Evolutionary conservation across 1,284 basidiomycete species (phyloP), one percentile per base, ranked within the genome.

Genomic region (Marasmius tenuissimus): DNA sequence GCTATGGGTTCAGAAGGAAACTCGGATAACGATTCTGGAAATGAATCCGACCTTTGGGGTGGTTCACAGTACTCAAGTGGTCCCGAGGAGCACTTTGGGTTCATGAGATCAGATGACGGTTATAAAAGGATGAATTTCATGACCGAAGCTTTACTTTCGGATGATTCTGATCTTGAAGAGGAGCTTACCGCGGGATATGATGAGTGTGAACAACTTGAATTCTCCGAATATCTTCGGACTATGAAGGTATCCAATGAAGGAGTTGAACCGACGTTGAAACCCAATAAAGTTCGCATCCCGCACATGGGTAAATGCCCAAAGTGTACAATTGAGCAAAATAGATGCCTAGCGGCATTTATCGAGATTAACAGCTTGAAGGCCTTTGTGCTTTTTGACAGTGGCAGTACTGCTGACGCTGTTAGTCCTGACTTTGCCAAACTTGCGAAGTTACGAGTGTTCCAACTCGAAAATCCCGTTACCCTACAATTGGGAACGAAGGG

Each of bases 301-400:
- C 39, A 40, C 39, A 9, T 9, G 11, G 35, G 54, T 16, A 37
- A 47, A 4, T 20, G 62, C 34, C 62, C 62, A 10, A 27, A 22
- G 1, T 50, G 50, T 2, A 54, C 39, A 2, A 34, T 27, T 7
- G 38, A 49, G 4, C 33, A 61, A 5, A 63, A 58, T 22, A 33
- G 55, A 14, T 63, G 62, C 34, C 40, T 66, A 7, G 14, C 56
- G 16, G 60, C 60, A 16, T 60, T 59, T 14, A 34, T 66, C 3
- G 58, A 51, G 14, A 40, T 72, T 22, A 70, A 68, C 34, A 67
- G 70, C 0, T 4, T 65, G 0, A 16, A 61, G 10, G 69, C 66
- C 1, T 65, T 62, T 1, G 59, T 63, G 0, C 59, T 72, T 33
- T 66, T 72, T 42, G 67, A 72, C 48, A 64, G 65, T 14, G 69